Conservation (phyloP, 192 early-diverging fungal genomes). For the Entomortierella parvispora region DNA sequence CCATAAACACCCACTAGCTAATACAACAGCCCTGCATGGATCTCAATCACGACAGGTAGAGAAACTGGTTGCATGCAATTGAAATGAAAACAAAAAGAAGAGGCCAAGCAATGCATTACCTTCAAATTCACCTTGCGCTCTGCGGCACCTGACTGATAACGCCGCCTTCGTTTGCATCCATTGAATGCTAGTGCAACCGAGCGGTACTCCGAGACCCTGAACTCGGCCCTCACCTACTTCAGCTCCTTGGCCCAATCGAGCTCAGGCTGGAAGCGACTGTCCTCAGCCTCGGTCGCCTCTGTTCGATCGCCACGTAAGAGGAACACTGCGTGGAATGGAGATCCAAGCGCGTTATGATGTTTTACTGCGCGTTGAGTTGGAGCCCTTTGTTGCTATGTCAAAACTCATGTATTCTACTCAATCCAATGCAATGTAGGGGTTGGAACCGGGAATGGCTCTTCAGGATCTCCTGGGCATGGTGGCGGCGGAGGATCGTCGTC, state of each 20-base stretch:
- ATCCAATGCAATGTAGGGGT: too few species aligned
- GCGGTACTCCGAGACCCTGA: constrained; percentile 44
- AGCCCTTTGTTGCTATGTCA: too few species aligned
- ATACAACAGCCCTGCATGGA: constrained; percentile 39
- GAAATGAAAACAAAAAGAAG: too few species aligned
- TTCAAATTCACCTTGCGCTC: background rate
- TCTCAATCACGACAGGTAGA: constrained; percentile 51
- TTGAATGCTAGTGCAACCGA: constrained; percentile 29
- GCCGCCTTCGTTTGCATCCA: background rate
- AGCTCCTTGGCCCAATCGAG: constrained; percentile 46
- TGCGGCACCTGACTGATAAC: background rate
- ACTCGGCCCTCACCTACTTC: constrained; percentile 46
- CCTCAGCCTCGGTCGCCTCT: constrained; percentile 40
- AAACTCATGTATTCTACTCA: too few species aligned
- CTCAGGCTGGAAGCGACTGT: constrained; percentile 47
- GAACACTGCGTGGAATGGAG: background rate
- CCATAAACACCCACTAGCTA: too few species aligned
- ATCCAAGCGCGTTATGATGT: too few species aligned
- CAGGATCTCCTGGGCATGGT: constrained; percentile 26
- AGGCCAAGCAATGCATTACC: background rate
- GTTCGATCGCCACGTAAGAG: constrained; percentile 26
- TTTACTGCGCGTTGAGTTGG: too few species aligned
- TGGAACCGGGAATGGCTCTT: constrained; percentile 22
- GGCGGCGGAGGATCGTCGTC: constrained; percentile 10
- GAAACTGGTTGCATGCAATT: background rate